These are phyloP conservation scores for Penicillium sp. DNA, from an alignment of 2,329 filamentous ascomycete species.

Conservation along the genomic window DNA sequence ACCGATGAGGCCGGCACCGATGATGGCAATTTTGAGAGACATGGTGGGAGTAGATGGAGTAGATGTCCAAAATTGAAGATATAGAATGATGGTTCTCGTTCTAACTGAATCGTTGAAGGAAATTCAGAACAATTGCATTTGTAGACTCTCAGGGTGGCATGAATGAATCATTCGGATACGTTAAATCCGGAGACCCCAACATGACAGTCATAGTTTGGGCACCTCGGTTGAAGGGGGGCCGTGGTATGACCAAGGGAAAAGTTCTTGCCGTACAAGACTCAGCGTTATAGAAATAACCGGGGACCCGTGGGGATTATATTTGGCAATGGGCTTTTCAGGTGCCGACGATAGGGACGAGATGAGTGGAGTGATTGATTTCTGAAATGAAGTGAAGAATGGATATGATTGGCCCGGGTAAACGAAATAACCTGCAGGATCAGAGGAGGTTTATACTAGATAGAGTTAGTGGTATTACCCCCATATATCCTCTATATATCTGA, in stretches of 20 bases:
- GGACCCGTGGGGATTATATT: conserved; percentile 4
- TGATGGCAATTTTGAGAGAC: conserved; percentile 49
- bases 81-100: not conserved
- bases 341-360: not conserved
- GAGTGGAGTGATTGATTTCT: not conserved
- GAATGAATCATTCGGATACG: conserved; percentile 13
- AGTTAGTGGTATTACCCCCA: too few relatives aligned
- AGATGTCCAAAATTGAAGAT: not conserved
- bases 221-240: not conserved
- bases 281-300: conserved; percentile 12
- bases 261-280: not conserved
- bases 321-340: not conserved
- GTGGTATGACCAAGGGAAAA: conserved; percentile 1
- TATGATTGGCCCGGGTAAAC: conserved; percentile 22
- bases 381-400: not conserved
- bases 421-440: not conserved
- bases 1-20: conserved; percentile 58
- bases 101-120: not conserved
- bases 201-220: conserved; percentile 3
- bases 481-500: too few relatives aligned
- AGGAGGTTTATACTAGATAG: too few relatives aligned
- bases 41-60: conserved; percentile 3
- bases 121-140: not conserved
- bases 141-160: not conserved
- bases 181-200: not conserved